These are phyloP conservation scores for Alternaria hordeiaustralica DNA, from an alignment of 2,329 filamentous ascomycete species.

Conservation along the genomic window DNA sequence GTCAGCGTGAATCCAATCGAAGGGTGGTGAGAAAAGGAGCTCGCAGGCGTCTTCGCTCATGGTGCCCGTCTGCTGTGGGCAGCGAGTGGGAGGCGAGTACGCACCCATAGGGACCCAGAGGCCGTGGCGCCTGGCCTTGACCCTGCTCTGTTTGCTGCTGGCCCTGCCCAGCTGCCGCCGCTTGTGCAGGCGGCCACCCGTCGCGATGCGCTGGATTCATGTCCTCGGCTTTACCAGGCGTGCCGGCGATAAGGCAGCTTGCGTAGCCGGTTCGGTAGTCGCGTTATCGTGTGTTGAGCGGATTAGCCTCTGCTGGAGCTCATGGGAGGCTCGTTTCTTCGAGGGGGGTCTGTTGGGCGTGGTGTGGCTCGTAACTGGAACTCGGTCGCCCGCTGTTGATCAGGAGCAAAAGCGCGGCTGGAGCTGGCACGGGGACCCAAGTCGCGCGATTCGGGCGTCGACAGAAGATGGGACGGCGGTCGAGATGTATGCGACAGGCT, in stretches of 20 bases:
- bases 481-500: conserved; percentile 22
- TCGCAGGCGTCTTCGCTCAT: conserved; percentile 25
- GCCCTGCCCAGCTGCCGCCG: conserved; percentile 56
- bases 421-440: conserved; percentile 23
- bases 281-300: conserved; percentile 20
- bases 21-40: conserved; percentile 13
- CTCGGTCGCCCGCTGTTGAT: conserved; percentile 28
- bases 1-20: conserved; percentile 28
- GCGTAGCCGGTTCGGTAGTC: conserved; percentile 18
- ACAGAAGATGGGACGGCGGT: conserved; percentile 16
- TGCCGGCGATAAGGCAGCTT: conserved; percentile 34
- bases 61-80: conserved; percentile 16
- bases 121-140: conserved; percentile 42
- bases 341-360: conserved; percentile 14
- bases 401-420: conserved; percentile 33
- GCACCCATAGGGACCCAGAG: conserved; percentile 47
- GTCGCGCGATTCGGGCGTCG: conserved; percentile 21
- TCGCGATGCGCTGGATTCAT: conserved; percentile 53
- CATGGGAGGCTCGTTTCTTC: conserved; percentile 26
- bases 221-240: conserved; percentile 37
- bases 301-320: conserved; percentile 19
- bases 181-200: conserved; percentile 54
- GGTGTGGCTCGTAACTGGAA: conserved; percentile 20
- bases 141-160: conserved; percentile 45
- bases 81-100: conserved; percentile 18